phyloP scores from a whole-genome alignment of 495 filamentous ascomycete species.

The Penicillium arizonense region DNA sequence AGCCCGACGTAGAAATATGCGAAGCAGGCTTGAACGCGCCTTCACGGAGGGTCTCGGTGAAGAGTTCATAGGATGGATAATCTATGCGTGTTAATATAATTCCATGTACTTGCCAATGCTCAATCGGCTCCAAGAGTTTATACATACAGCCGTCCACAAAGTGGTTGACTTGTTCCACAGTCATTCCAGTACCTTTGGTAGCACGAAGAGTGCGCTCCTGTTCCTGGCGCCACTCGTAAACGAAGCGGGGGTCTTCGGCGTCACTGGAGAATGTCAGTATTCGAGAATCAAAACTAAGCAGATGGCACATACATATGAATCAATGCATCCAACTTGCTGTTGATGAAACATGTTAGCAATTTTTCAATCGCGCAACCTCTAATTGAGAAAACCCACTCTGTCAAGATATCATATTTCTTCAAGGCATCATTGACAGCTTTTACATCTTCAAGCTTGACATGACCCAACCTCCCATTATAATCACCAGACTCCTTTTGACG shows the following conservation, averaged over 20 bases:
- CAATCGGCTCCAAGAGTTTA: neutral
- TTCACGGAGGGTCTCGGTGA: slow-evolving; percentile 61
- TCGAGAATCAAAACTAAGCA: neutral
- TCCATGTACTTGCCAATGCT: neutral
- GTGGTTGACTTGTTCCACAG: slow-evolving; percentile 60
- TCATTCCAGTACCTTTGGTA: slow-evolving; percentile 74
- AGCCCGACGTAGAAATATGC: slow-evolving; percentile 11
- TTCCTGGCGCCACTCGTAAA: slow-evolving; percentile 85
- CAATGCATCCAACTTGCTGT: slow-evolving; percentile 69
- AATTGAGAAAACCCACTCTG: slow-evolving; percentile 46
- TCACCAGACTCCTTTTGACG: slow-evolving; percentile 37
- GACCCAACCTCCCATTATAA: slow-evolving; percentile 50
- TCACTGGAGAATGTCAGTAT: slow-evolving; percentile 52
- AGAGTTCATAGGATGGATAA: slow-evolving; percentile 71
- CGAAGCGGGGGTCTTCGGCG: slow-evolving; percentile 69
- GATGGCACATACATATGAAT: slow-evolving; percentile 67
- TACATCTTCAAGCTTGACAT: slow-evolving; percentile 65
- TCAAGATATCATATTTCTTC: slow-evolving; percentile 67
- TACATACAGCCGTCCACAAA: slow-evolving; percentile 68
- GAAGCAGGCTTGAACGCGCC: slow-evolving; percentile 55
- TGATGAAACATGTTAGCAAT: slow-evolving; percentile 12
- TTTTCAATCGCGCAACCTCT: neutral
- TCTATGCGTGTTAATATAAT: slow-evolving; percentile 33
- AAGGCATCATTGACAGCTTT: slow-evolving; percentile 70
- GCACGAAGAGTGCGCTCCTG: slow-evolving; percentile 71